Conservation (phyloP, 2,329 filamentous ascomycete genomes). For the Paecilomyces variotii region DNA sequence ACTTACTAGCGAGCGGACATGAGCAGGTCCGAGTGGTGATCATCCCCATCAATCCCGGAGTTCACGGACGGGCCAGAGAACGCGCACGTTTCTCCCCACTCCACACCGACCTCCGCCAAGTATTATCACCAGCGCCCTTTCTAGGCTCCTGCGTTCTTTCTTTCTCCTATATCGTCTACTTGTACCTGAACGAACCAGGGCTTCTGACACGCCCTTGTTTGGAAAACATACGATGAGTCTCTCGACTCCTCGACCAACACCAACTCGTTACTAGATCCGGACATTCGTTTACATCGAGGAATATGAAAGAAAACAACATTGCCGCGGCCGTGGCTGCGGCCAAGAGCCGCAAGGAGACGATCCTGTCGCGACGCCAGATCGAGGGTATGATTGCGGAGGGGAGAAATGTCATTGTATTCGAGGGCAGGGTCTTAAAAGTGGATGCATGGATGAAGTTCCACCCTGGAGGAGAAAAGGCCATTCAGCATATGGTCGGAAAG, state of each 20-base stretch:
- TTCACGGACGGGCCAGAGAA: background rate
- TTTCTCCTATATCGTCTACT: background rate
- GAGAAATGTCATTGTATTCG: slow-evolving; percentile 68
- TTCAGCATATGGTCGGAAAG: slow-evolving; percentile 85
- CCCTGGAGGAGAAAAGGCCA: slow-evolving; percentile 84
- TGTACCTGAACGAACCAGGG: background rate
- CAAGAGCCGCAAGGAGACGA: slow-evolving; percentile 34
- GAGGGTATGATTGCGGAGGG: slow-evolving; percentile 80
- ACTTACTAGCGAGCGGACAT: background rate
- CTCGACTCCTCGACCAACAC: background rate
- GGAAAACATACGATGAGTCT: background rate
- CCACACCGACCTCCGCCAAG: background rate
- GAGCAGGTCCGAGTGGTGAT: background rate
- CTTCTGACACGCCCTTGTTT: background rate
- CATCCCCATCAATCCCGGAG: background rate
- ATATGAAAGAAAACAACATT: slow-evolving; percentile 13
- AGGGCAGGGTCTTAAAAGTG: slow-evolving; percentile 73
- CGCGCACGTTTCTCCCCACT: background rate
- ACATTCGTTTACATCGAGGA: background rate
- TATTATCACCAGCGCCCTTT: background rate
- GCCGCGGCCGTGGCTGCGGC: slow-evolving; percentile 7
- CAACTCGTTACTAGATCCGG: background rate
- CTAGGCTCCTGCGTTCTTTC: background rate
- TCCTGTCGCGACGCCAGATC: slow-evolving; percentile 57
- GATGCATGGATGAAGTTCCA: slow-evolving; percentile 86